Conservation (phyloP, 2,329 filamentous ascomycete genomes). For the Talaromyces sp. region DNA sequence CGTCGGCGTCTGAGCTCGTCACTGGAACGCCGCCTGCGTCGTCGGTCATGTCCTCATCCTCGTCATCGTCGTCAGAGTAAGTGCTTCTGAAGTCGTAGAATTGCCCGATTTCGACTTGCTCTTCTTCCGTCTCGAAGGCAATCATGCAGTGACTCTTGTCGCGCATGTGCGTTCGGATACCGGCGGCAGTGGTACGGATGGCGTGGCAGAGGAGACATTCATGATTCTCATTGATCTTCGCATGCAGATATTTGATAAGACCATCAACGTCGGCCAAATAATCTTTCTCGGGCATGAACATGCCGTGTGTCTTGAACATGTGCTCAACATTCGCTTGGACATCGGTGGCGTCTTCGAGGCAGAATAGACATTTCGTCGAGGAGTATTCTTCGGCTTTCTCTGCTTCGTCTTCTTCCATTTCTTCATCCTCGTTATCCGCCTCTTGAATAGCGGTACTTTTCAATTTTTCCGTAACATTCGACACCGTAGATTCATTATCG, state of each 20-base stretch:
- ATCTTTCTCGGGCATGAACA: constrained; percentile 88
- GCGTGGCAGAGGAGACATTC: constrained; percentile 90
- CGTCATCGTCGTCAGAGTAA: constrained; percentile 75
- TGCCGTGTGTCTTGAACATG: constrained; percentile 89
- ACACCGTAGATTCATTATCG: constrained; percentile 55
- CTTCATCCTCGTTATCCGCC: constrained; percentile 36
- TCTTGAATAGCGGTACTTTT: constrained; percentile 61
- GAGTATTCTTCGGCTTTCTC: constrained; percentile 44
- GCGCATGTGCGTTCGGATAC: constrained; percentile 93
- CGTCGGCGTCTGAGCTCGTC: constrained; percentile 44
- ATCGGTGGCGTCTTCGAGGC: constrained; percentile 77
- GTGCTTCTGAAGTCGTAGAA: constrained; percentile 97
- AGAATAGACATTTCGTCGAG: constrained; percentile 74
- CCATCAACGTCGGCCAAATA: constrained; percentile 82
- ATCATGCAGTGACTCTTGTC: constrained; percentile 98
- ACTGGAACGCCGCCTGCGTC: constrained; percentile 63
- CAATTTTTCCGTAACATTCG: constrained; percentile 71
- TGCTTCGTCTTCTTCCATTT: constrained; percentile 41
- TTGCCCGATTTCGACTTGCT: constrained; percentile 91
- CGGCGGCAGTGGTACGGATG: constrained; percentile 70
- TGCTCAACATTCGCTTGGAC: constrained; percentile 75
- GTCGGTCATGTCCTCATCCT: constrained; percentile 51
- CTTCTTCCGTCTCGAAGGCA: constrained; percentile 79
- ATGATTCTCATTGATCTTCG: constrained; percentile 74
- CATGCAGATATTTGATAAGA: constrained; percentile 71